Percentiles rank a stretch among this genome's conserved stretches.
Conservation (phyloP, 306 rosid genomes). For the Neltuma alba region DNA sequence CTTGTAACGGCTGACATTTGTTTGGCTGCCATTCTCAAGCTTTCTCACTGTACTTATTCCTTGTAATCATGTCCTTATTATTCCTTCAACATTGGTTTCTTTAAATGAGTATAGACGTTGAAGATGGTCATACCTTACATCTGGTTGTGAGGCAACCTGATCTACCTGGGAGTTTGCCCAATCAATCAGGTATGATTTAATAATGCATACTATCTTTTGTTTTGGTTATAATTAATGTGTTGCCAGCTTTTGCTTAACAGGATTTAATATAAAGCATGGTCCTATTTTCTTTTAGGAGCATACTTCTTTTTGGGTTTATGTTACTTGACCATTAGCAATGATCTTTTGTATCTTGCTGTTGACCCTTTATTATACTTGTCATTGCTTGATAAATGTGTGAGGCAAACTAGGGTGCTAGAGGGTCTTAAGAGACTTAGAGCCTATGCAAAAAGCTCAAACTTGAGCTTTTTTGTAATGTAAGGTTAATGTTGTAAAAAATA, state of each 20-base stretch:
- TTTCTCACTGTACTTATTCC: slow-evolving; percentile 20
- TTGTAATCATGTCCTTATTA: slow-evolving; percentile 12
- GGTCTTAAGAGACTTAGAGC: too few species aligned
- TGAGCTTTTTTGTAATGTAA: too few species aligned
- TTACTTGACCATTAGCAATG: background rate
- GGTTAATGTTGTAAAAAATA: too few species aligned
- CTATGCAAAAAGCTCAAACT: too few species aligned
- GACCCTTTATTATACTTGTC: background rate
- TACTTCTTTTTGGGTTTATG: background rate
- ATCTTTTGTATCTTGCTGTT: background rate
- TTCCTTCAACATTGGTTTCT: slow-evolving; percentile 41
- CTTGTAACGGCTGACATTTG: slow-evolving; percentile 6
- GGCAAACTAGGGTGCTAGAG: too few species aligned
- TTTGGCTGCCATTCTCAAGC: slow-evolving; percentile 27
- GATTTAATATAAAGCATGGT: background rate
- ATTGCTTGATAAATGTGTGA: too few species aligned
- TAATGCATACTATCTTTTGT: slow-evolving; percentile 13
- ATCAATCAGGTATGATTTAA: slow-evolving; percentile 68
- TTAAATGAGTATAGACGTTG: slow-evolving; percentile 76
- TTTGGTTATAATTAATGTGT: slow-evolving; percentile 14
- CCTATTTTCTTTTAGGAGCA: too few species aligned
- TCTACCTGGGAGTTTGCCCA: slow-evolving; percentile 59
- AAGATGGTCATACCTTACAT: slow-evolving; percentile 99
- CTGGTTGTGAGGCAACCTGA: slow-evolving; percentile 88
- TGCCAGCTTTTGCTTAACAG: slow-evolving; percentile 16